These are phyloP conservation scores for Psilocybe subaeruginosa DNA, from an alignment of 768 basidiomycete species.

Conservation along the genomic window DNA sequence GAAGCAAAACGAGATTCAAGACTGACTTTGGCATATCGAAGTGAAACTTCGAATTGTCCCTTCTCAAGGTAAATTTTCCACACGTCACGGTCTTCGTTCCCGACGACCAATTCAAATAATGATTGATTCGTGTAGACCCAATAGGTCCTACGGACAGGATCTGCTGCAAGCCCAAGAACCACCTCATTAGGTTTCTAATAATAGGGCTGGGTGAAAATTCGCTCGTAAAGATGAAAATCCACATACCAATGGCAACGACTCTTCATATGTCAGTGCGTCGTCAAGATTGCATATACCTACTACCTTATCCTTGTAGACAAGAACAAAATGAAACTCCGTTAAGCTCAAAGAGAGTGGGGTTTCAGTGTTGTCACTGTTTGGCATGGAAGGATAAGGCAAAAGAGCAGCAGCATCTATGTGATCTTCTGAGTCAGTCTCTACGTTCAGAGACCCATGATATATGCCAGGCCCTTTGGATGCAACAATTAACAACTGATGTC, in stretches of 20 bases:
- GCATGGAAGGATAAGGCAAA: slow-evolving; percentile 68
- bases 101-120: slow-evolving; percentile 83
- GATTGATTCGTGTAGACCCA: slow-evolving; percentile 94
- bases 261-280: slow-evolving; percentile 84
- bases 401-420: slow-evolving; percentile 79
- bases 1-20: not conserved
- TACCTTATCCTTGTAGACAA: slow-evolving; percentile 81
- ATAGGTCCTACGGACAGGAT: slow-evolving; percentile 87
- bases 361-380: slow-evolving; percentile 34
- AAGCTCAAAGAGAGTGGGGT: slow-evolving; percentile 77
- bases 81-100: slow-evolving; percentile 91
- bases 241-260: slow-evolving; percentile 76
- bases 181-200: slow-evolving; percentile 74
- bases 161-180: slow-evolving; percentile 76
- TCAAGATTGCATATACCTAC: slow-evolving; percentile 79
- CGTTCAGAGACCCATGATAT: slow-evolving; percentile 82
- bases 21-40: slow-evolving; percentile 80
- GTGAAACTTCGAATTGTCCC: slow-evolving; percentile 75
- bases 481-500: not conserved
- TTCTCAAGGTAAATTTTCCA: slow-evolving; percentile 91
- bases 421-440: slow-evolving; percentile 69
- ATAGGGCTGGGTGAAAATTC: not conserved
- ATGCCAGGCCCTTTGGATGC: slow-evolving; percentile 72
- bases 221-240: not conserved
- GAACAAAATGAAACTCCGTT: slow-evolving; percentile 91